These are phyloP conservation scores for Tephrocybe sp. DNA, from an alignment of 768 basidiomycete genomes.

Conservation along the genomic window DNA sequence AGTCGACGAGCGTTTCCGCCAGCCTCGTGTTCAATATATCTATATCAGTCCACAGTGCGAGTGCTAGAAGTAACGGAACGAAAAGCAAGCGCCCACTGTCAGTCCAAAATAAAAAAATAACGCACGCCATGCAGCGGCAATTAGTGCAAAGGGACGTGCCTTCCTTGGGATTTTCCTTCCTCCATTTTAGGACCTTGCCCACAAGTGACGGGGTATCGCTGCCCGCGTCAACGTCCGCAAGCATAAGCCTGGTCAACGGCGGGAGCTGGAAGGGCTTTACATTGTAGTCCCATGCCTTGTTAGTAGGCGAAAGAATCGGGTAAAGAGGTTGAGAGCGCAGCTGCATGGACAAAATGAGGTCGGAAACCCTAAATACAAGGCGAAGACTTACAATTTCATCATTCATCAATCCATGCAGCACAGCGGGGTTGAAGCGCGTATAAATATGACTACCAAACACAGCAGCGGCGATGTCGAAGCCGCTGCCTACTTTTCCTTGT, in stretches of 20 bases:
- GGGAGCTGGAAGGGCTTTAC: slow-evolving; percentile 80
- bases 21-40: slow-evolving; percentile 63
- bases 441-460: slow-evolving; percentile 95
- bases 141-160: slow-evolving; percentile 36
- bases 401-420: slow-evolving; percentile 66
- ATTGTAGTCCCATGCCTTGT: slow-evolving; percentile 71
- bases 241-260: slow-evolving; percentile 76
- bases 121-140: slow-evolving; percentile 5
- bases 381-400: slow-evolving; percentile 41
- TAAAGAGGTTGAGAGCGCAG: slow-evolving; percentile 34
- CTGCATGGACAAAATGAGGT: slow-evolving; percentile 1
- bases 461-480: slow-evolving; percentile 94
- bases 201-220: slow-evolving; percentile 95
- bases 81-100: slow-evolving; percentile 4
- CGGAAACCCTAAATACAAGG: too few relatives aligned
- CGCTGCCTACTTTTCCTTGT: slow-evolving; percentile 97
- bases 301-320: slow-evolving; percentile 61
- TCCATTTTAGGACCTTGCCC: slow-evolving; percentile 89
- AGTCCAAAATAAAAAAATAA: slow-evolving; percentile 8
- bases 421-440: slow-evolving; percentile 77
- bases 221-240: slow-evolving; percentile 96
- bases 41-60: slow-evolving; percentile 64
- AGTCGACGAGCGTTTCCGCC: slow-evolving; percentile 47
- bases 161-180: slow-evolving; percentile 57
- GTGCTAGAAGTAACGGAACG: slow-evolving; percentile 48